Evolutionary conservation across 2,329 filamentous ascomycete species (phyloP).

Genomic region (Colletotrichum navitas): DNA sequence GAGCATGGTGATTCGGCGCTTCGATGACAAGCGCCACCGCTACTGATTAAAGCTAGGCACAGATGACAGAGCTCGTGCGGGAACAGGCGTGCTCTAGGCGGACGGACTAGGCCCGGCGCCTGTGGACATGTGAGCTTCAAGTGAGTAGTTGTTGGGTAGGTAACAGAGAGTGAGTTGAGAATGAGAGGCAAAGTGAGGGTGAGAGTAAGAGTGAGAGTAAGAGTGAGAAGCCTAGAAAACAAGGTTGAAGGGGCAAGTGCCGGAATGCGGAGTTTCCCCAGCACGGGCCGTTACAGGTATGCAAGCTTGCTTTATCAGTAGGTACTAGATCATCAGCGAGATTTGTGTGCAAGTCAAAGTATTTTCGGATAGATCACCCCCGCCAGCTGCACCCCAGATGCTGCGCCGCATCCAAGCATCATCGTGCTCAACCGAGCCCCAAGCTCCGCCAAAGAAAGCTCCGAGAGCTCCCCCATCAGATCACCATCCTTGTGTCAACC

Average conservation of each 20-base stretch:
- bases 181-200: not conserved
- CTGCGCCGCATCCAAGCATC: constrained; percentile 34
- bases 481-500: not conserved
- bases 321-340: rapidly evolving
- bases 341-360: not conserved
- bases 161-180: not conserved
- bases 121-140: not conserved
- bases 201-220: not conserved
- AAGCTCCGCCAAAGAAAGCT: constrained; percentile 22
- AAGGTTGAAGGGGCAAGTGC: not conserved
- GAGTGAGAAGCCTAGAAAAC: not conserved
- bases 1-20: not conserved
- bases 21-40: not conserved
- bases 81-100: not conserved
- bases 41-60: not conserved
- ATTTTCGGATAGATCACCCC: not conserved
- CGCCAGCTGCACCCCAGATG: constrained; percentile 20
- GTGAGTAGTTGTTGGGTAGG: too few species aligned
- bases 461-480: constrained; percentile 8
- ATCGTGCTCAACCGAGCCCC: constrained; percentile 24
- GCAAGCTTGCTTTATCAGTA: not conserved
- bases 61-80: not conserved
- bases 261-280: constrained; percentile 19
- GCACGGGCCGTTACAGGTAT: constrained; percentile 1
- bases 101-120: not conserved